Percentiles rank a stretch among this genome's conserved stretches.
phyloP scores from a whole-genome alignment of 2,329 filamentous ascomycete species.

The Cladobotryum mycophilum region DNA sequence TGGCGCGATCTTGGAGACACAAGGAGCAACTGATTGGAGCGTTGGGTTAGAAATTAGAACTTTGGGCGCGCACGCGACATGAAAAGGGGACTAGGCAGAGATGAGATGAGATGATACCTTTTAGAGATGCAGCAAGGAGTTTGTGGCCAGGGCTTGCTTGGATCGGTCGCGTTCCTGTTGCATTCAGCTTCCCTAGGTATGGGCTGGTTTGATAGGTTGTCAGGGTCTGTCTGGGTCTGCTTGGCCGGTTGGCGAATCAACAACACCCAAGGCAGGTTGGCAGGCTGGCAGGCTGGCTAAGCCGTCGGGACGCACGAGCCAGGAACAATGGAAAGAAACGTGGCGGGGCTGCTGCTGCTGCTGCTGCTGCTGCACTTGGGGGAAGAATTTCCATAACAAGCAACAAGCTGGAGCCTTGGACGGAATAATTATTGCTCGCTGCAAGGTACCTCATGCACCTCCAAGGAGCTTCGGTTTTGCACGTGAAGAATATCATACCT shows the following conservation, averaged over 20 bases:
- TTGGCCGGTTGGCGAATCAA: not conserved
- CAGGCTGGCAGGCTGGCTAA: not conserved
- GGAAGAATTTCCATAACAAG: no score
- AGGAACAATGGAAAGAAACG: not conserved
- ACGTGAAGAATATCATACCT: no score
- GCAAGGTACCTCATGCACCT: no score
- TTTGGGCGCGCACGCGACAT: no score
- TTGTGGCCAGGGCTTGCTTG: not conserved
- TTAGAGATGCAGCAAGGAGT: not conserved
- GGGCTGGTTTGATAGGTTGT: not conserved
- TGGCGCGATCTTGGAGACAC: no score
- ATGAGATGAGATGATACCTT: no score
- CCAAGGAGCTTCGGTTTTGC: no score
- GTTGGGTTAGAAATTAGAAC: no score
- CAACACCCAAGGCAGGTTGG: not conserved
- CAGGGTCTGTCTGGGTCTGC: not conserved
- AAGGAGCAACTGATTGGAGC: no score
- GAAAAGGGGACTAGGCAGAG: no score
- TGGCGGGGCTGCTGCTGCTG: not conserved
- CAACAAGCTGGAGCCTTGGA: no score
- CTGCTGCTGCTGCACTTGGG: not conserved
- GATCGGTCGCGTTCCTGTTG: not conserved
- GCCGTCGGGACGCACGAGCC: conserved; percentile 9
- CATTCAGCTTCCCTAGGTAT: conserved; percentile 1
- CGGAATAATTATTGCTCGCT: no score